Evolutionary conservation across 2,329 filamentous ascomycete species (phyloP).

Genomic region (Coleophoma crateriformis): DNA sequence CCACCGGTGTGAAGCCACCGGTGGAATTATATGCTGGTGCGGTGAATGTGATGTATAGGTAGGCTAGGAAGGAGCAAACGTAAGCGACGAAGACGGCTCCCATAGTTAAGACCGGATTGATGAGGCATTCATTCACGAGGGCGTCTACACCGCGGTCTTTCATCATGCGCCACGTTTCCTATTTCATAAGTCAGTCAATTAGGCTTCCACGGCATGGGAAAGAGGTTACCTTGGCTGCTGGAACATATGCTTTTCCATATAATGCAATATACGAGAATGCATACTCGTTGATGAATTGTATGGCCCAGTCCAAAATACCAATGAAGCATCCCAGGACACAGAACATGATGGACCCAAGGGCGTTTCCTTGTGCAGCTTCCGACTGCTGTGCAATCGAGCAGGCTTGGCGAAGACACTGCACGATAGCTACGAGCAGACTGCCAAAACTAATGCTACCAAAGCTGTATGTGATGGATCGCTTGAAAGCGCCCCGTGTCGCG

Average conservation of each 20-base stretch:
- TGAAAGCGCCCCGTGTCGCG: constrained; percentile 78
- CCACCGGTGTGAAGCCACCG: constrained; percentile 66
- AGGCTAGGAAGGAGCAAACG: constrained; percentile 73
- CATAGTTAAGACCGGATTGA: constrained; percentile 57
- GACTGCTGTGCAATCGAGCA: constrained; percentile 72
- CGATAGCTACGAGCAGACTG: constrained; percentile 77
- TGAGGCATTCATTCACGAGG: constrained; percentile 58
- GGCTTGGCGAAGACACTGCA: constrained; percentile 77
- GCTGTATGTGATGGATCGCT: constrained; percentile 78
- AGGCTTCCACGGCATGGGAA: constrained; percentile 1
- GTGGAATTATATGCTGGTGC: constrained; percentile 69
- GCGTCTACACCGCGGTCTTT: constrained; percentile 88
- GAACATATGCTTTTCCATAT: constrained; percentile 84
- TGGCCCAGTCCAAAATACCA: constrained; percentile 73
- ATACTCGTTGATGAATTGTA: constrained; percentile 86
- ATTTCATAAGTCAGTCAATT: not conserved
- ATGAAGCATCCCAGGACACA: constrained; percentile 76
- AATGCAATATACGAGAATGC: constrained; percentile 90
- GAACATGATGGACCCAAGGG: constrained; percentile 60
- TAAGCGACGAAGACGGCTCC: constrained; percentile 82
- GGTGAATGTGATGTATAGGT: constrained; percentile 81
- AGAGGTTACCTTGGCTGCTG: constrained; percentile 67
- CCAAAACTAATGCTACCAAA: constrained; percentile 89
- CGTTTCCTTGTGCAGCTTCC: constrained; percentile 61
- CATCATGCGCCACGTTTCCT: constrained; percentile 58